Percentiles rank a stretch among this genome's conserved stretches.
Evolutionary conservation across 495 filamentous ascomycete genomes (phyloP).

Genomic region (Jackrogersella multiformis): DNA sequence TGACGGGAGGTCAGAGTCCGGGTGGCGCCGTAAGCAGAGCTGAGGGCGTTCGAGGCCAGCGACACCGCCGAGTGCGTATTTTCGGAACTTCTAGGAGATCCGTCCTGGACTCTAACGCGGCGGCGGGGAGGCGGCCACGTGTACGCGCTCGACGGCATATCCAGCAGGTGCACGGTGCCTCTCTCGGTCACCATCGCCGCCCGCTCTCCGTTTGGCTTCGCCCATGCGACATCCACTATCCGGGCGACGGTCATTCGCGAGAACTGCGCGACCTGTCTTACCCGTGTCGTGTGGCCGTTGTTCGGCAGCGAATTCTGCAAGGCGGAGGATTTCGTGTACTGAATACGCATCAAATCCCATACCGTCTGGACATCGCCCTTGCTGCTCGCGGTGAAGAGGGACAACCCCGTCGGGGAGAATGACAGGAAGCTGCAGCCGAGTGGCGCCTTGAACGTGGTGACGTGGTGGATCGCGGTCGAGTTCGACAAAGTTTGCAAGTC

Average conservation of each 20-base stretch:
- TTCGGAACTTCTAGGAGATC: conserved; percentile 47
- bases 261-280: conserved; percentile 86
- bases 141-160: conserved; percentile 82
- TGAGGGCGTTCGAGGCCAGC: conserved; percentile 68
- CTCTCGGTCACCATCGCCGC: conserved; percentile 88
- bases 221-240: conserved; percentile 91
- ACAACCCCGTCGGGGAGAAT: conserved; percentile 83
- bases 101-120: conserved; percentile 55
- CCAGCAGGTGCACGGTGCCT: conserved; percentile 92
- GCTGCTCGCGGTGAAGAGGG: conserved; percentile 85
- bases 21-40: conserved; percentile 69
- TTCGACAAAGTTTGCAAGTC: conserved; percentile 72
- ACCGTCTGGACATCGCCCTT: conserved; percentile 93
- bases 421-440: conserved; percentile 92
- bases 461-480: conserved; percentile 63
- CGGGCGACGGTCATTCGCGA: conserved; percentile 89
- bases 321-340: conserved; percentile 62
- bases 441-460: conserved; percentile 81
- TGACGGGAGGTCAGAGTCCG: conserved; percentile 59
- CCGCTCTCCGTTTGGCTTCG: conserved; percentile 78
- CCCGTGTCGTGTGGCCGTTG: conserved; percentile 54
- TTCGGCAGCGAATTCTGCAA: conserved; percentile 53
- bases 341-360: conserved; percentile 88
- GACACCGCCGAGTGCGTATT: conserved; percentile 61
- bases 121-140: conserved; percentile 89